These are phyloP conservation scores for Stellera chamaejasme DNA, from an alignment of 345 rosid species.

Conservation along the genomic window DNA sequence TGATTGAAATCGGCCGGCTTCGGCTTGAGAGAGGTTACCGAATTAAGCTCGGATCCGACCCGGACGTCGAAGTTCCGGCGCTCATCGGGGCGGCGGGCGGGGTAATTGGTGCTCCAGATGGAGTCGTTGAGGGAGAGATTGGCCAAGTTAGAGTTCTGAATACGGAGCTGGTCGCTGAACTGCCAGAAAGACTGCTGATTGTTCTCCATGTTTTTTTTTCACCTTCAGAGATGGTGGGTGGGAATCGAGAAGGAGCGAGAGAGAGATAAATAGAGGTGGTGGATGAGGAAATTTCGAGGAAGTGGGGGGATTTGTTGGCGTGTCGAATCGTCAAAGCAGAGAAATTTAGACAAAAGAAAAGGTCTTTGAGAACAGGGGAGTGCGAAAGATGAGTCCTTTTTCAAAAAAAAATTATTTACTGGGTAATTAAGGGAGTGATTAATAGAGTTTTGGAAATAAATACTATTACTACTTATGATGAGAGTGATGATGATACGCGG, in stretches of 20 bases:
- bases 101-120: slow-evolving; percentile 69
- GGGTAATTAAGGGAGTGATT: no score
- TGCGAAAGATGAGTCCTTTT: not conserved
- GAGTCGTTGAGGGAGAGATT: slow-evolving; percentile 79
- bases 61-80: slow-evolving; percentile 70
- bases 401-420: no score
- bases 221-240: not conserved
- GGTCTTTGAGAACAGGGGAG: no score
- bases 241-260: no score
- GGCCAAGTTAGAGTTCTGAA: slow-evolving; percentile 54
- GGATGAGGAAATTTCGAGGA: no score
- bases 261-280: no score
- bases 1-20: slow-evolving; percentile 38
- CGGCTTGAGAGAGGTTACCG: slow-evolving; percentile 23
- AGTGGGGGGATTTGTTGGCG: no score
- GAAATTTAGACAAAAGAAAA: no score
- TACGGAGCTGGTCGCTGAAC: slow-evolving; percentile 91
- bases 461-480: slow-evolving; percentile 10
- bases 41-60: slow-evolving; percentile 35
- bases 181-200: slow-evolving; percentile 91
- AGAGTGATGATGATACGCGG: slow-evolving; percentile 31
- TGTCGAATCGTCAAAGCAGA: no score
- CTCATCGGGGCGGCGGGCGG: slow-evolving; percentile 50
- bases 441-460: not conserved
- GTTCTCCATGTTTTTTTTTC: slow-evolving; percentile 43